phyloP scores from a whole-genome alignment of 305 asterid species.

The Fraxinus albicans region DNA sequence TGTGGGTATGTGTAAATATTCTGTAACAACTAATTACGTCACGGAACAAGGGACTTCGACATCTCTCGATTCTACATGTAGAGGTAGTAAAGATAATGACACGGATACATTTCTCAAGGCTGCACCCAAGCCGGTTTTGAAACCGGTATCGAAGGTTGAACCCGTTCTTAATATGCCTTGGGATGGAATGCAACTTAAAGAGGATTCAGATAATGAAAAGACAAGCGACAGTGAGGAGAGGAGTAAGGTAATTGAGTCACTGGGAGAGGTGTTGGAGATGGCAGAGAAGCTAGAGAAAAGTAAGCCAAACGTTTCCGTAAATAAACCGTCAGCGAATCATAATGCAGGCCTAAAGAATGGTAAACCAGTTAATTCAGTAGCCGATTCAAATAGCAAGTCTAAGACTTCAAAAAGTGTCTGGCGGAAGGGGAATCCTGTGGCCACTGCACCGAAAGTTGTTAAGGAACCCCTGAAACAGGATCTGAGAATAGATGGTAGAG shows the following conservation, averaged over 20 bases:
- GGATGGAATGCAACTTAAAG: slow-evolving; percentile 38
- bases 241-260: slow-evolving; percentile 71
- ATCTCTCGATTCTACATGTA: slow-evolving; percentile 68
- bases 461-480: slow-evolving; percentile 53
- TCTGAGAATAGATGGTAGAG: slow-evolving; percentile 40
- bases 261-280: slow-evolving; percentile 89
- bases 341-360: slow-evolving; percentile 46
- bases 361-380: slow-evolving; percentile 40
- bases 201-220: slow-evolving; percentile 41
- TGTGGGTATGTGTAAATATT: slow-evolving; percentile 79
- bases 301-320: slow-evolving; percentile 41
- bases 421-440: slow-evolving; percentile 95
- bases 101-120: slow-evolving; percentile 70
- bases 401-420: slow-evolving; percentile 81
- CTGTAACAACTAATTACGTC: slow-evolving; percentile 68
- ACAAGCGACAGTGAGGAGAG: slow-evolving; percentile 42
- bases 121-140: slow-evolving; percentile 78
- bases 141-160: slow-evolving; percentile 47
- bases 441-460: slow-evolving; percentile 57
- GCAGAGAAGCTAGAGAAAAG: slow-evolving; percentile 78
- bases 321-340: slow-evolving; percentile 43
- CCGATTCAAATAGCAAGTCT: slow-evolving; percentile 42
- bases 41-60: slow-evolving; percentile 74
- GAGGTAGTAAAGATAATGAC: slow-evolving; percentile 47
- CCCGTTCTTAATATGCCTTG: slow-evolving; percentile 39